A percentile compares a stretch with the other conserved stretches of the same genome.
Evolutionary conservation across 2,329 filamentous ascomycete species (phyloP).

Genomic region (Ciborinia camelliae): DNA sequence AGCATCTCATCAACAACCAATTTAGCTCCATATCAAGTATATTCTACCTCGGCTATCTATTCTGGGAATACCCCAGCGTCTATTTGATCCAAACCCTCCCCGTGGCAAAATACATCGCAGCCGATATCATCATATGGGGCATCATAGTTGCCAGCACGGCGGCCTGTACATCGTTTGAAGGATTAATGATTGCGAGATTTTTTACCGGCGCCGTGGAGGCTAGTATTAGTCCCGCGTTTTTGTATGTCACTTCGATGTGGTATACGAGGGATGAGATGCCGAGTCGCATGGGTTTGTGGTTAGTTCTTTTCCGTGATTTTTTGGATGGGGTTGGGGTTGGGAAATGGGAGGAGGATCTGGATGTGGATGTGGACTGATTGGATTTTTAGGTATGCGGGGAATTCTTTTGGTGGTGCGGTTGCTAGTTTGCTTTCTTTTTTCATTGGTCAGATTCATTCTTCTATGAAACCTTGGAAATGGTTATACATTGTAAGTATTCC

Average conservation of each 20-base stretch:
- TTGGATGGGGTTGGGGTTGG: background rate
- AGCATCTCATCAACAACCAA: constrained; percentile 12
- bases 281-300: constrained; percentile 55
- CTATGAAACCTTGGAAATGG: constrained; percentile 52
- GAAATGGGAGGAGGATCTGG: background rate
- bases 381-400: constrained; percentile 52
- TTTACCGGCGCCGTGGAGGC: constrained; percentile 47
- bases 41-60: constrained; percentile 24
- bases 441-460: constrained; percentile 50
- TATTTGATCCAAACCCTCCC: constrained; percentile 39
- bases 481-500: constrained; percentile 46
- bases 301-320: background rate
- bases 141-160: constrained; percentile 37
- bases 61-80: constrained; percentile 40
- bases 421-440: constrained; percentile 54
- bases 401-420: constrained; percentile 48
- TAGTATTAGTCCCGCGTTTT: constrained; percentile 51
- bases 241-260: constrained; percentile 47
- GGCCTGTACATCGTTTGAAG: constrained; percentile 40
- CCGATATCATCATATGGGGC: constrained; percentile 35
- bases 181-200: constrained; percentile 42
- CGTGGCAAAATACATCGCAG: constrained; percentile 37
- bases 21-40: constrained; percentile 26
- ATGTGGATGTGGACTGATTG: background rate
- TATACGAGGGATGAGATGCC: constrained; percentile 53